A percentile compares a stretch with the other conserved stretches of the same genome.
phyloP scores from a whole-genome alignment of 768 basidiomycete genomes.

The Leccinum broughii region DNA sequence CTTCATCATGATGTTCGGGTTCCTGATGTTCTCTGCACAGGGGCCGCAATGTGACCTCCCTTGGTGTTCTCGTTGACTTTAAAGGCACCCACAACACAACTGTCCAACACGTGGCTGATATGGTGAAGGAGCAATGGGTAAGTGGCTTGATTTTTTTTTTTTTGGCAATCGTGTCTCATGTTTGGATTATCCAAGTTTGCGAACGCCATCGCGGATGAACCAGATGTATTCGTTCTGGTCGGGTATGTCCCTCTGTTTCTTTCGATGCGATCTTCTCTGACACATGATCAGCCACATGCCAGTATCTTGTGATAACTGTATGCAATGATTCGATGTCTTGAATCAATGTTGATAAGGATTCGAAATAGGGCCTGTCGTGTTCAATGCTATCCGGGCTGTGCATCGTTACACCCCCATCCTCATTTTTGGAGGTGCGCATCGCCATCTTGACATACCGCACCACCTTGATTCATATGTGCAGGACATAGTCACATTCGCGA shows the following conservation, averaged over 20 bases:
- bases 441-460: neutral
- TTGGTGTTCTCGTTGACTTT: constrained; percentile 81
- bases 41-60: constrained; percentile 67
- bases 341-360: neutral
- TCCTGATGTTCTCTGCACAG: constrained; percentile 24
- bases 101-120: constrained; percentile 68
- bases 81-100: constrained; percentile 65
- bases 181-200: constrained; percentile 51
- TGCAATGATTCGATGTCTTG: constrained; percentile 15
- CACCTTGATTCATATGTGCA: constrained; percentile 9
- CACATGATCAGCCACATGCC: constrained; percentile 74
- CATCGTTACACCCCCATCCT: constrained; percentile 75
- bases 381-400: constrained; percentile 67
- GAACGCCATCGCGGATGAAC: constrained; percentile 76
- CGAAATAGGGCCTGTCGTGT: constrained; percentile 63
- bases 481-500: constrained; percentile 51
- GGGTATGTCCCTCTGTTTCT: constrained; percentile 43
- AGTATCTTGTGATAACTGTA: constrained; percentile 65
- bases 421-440: constrained; percentile 66
- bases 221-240: constrained; percentile 76
- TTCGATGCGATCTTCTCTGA: constrained; percentile 1
- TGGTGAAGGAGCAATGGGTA: constrained; percentile 83
- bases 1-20: neutral
- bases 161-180: neutral
- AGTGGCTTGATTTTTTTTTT: constrained; percentile 7